Conservation (phyloP, 768 basidiomycete species). For the Lactarius quietus region DNA sequence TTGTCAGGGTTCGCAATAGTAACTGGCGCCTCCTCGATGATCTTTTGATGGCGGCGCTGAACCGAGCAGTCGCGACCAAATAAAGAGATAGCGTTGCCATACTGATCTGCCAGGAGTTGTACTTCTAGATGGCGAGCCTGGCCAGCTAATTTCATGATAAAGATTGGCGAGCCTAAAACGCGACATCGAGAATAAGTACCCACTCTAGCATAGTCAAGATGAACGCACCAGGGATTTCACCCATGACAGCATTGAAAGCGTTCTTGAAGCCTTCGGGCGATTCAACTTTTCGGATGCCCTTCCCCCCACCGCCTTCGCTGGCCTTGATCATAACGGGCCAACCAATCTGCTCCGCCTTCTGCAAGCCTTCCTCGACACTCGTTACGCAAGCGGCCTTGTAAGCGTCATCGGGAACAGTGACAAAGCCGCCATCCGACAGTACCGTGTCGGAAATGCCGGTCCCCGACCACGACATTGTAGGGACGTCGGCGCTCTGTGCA, state of each 20-base stretch:
- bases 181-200: constrained; percentile 16
- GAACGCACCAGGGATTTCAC: constrained; percentile 89
- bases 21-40: constrained; percentile 99
- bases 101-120: constrained; percentile 97
- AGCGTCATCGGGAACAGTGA: constrained; percentile 89
- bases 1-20: constrained; percentile 91
- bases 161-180: constrained; percentile 84
- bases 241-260: constrained; percentile 87
- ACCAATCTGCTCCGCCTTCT: constrained; percentile 82
- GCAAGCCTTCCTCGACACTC: constrained; percentile 81
- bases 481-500: constrained; percentile 93
- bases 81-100: constrained; percentile 97
- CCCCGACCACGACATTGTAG: constrained; percentile 99
- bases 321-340: constrained; percentile 99
- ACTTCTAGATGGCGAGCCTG: constrained; percentile 97
- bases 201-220: constrained; percentile 14
- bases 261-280: constrained; percentile 85
- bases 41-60: constrained; percentile 98
- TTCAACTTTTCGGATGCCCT: constrained; percentile 97
- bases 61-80: constrained; percentile 99
- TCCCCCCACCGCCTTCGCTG: constrained; percentile 97
- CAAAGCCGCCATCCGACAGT: constrained; percentile 82
- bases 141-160: constrained; percentile 99
- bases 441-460: constrained; percentile 87
- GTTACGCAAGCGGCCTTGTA: constrained; percentile 88